Evolutionary conservation across 2,329 filamentous ascomycete species (phyloP), one percentile per base, ranked within the genome.

Genomic region (Coniochaeta sp.): DNA sequence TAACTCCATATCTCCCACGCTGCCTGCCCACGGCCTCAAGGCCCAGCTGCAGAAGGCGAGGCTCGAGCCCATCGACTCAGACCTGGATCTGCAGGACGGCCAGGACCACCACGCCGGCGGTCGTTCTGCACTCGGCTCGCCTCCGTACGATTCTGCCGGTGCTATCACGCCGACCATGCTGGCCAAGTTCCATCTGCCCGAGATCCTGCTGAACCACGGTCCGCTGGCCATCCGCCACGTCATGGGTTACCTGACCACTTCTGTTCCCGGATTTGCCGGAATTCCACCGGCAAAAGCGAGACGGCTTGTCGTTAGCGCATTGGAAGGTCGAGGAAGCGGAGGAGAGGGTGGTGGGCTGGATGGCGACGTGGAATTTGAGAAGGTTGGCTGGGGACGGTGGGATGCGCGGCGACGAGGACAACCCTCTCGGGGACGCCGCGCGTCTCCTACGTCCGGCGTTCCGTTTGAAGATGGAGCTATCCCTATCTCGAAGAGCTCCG

Each of bases 331-430:
- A 67, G 83, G 83, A 67, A 74, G 71, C 63, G 83, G 83, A 64
- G 74, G 76, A 60, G 81, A 86, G 64, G 81, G 82, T 62, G 85
- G 86, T 63, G 83, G 84, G 60, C 71, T 83, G 63, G 80, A 87
- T 63, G 87, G 88, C 65, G 87, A 91, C 67, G 88, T 95, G 68
- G 82, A 88, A 70, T 98, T 96, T 71, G 90, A 96, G 74, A 98
- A 98, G 80, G 91, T 97, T 62, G 93, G 93, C 70, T 98, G 93
- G 93, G 95, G 95, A 62, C 87, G 92, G 66, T 99, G 93, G 93
- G 90, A 96, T 74, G 95, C 93, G 63, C 87, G 87, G 71, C 82
- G 85, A 71, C 86, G 86, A 67, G 90, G 88, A 59, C 84, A 90
- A 63, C 77, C 82, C 50, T 68, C 77, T 63, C 78, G 80, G 64